phyloP scores from a whole-genome alignment of 2,329 filamentous ascomycete genomes.

The Cephalotrichum gorgonifer region DNA sequence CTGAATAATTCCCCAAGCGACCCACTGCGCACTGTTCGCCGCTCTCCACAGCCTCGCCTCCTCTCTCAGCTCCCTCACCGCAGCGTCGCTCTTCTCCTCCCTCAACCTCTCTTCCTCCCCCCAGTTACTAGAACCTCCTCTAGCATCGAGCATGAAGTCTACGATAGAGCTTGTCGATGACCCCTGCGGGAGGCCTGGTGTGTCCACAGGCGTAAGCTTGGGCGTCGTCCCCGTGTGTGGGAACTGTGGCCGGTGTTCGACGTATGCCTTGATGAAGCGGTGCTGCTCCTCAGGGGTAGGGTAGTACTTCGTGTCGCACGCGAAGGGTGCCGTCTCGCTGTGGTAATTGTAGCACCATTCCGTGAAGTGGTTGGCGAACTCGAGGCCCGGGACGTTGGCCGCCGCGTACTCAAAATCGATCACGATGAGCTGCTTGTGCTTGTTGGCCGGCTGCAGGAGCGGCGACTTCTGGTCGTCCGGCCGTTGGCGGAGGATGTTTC shows the following conservation, averaged over 20 bases:
- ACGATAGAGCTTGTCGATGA: constrained; percentile 41
- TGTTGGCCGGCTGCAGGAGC: constrained; percentile 76
- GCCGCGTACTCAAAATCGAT: constrained; percentile 98
- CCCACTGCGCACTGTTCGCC: constrained; percentile 83
- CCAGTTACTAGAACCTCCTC: constrained; percentile 19
- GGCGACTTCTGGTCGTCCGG: constrained; percentile 69
- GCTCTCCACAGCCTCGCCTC: constrained; percentile 80
- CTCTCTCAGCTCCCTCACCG: constrained; percentile 60
- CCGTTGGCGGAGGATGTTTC: constrained; percentile 75
- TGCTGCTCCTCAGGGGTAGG: constrained; percentile 72
- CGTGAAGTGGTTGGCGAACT: constrained; percentile 97
- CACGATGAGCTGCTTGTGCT: constrained; percentile 91
- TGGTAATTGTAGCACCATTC: constrained; percentile 99
- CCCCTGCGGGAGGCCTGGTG: constrained; percentile 27
- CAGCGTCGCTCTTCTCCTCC: constrained; percentile 54
- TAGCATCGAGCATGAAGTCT: constrained; percentile 77
- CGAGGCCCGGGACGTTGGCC: constrained; percentile 74
- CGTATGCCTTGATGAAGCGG: constrained; percentile 77
- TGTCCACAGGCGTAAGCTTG: constrained; percentile 32
- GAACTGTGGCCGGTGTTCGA: constrained; percentile 67
- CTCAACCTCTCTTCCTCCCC: constrained; percentile 48
- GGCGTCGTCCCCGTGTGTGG: constrained; percentile 42
- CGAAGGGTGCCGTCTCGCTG: constrained; percentile 52
- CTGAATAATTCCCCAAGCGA: constrained; percentile 94
- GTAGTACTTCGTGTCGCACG: constrained; percentile 60